Evolutionary conservation across 2,329 filamentous ascomycete species (phyloP), one percentile per base, ranked within the genome.

Genomic region (Penicillium paneum): DNA sequence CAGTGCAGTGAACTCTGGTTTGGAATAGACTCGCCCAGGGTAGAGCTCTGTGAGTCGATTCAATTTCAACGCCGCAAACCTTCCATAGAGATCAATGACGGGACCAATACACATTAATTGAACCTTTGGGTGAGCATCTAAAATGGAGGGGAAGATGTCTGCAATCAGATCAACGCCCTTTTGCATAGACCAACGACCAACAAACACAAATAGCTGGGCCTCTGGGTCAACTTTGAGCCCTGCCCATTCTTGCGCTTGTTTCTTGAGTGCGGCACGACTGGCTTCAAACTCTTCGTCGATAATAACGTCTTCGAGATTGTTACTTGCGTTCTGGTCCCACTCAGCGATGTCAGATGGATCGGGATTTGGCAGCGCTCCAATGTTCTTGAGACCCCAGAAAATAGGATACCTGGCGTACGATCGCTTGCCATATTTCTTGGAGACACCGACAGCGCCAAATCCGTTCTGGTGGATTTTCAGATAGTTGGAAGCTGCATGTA

Each of bases 161-260:
- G 84, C 85, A 62, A 88, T 87, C 48, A 88, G 73, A 67, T 88
- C 85, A 49, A 88, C 78, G 58, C 85, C 85, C 70, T 88, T 88
- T 64, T 88, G 85, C 77, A 85, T 81, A 8, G 81, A 85, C 85
- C 85, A 88, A 54, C 85, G 80, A 54, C 85, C 85, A 40, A 88
- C 85, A 61, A 88, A 88, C 5, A 88, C 85, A 59, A 88, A 81
- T 4, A 88, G 76, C 54, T 88, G 82, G 3, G 85, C 84, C 24
- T 83, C 77, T 1, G 83, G 81, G 62, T 86, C 80, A 49, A 83
- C 77, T 3, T 85, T 78, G 2, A 88, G 76, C 8, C 83, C 83
- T 35, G 85, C 85, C 85, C 85, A 88, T 70, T 85, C 81, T 63
- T 88, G 85, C 15, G 85, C 84, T 67, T 87, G 83, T 24, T 78